A percentile compares a stretch with the other conserved stretches of the same genome.
phyloP scores from a whole-genome alignment of 202 grass and related monocot species.

The Alloteropsis angusta region DNA sequence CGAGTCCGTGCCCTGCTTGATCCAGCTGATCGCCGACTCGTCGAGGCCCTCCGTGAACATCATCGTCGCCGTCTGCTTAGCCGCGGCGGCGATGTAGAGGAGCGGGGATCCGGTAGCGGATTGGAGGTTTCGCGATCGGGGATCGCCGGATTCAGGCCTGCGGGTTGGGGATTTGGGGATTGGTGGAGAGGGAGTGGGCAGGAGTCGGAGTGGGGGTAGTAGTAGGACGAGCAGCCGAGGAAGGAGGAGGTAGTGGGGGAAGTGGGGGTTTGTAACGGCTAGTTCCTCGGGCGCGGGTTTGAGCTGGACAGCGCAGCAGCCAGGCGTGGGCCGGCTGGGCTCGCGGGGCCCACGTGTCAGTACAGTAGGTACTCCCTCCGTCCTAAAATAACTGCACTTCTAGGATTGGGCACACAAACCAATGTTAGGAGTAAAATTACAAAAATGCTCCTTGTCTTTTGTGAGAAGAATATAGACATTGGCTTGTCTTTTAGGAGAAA shows the following conservation, averaged over 20 bases:
- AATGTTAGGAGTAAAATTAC: too few species aligned
- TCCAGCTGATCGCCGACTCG: slow-evolving; percentile 89
- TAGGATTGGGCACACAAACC: too few species aligned
- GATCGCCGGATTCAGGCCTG: background rate
- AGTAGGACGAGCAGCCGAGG: background rate
- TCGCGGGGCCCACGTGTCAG: background rate
- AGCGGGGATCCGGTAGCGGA: background rate
- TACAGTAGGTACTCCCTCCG: too few species aligned
- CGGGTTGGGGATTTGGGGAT: slow-evolving; percentile 15
- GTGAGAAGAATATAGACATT: too few species aligned
- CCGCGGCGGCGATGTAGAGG: background rate
- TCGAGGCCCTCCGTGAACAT: slow-evolving; percentile 97
- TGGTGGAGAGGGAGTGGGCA: background rate
- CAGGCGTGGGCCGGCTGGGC: background rate
- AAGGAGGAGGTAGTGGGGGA: slow-evolving; percentile 3
- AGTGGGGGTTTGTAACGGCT: slow-evolving; percentile 27
- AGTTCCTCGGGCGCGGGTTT: slow-evolving; percentile 41
- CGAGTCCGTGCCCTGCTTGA: slow-evolving; percentile 53
- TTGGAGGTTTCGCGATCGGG: background rate
- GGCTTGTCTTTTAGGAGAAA: too few species aligned
- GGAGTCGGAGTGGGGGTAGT: background rate
- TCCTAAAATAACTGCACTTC: too few species aligned
- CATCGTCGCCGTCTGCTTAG: slow-evolving; percentile 18
- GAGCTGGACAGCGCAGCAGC: background rate
- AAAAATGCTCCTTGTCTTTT: too few species aligned